Base-by-base conservation (phyloP, 2,329 filamentous ascomycete species). In the Penicillium oxalicum region DNA sequence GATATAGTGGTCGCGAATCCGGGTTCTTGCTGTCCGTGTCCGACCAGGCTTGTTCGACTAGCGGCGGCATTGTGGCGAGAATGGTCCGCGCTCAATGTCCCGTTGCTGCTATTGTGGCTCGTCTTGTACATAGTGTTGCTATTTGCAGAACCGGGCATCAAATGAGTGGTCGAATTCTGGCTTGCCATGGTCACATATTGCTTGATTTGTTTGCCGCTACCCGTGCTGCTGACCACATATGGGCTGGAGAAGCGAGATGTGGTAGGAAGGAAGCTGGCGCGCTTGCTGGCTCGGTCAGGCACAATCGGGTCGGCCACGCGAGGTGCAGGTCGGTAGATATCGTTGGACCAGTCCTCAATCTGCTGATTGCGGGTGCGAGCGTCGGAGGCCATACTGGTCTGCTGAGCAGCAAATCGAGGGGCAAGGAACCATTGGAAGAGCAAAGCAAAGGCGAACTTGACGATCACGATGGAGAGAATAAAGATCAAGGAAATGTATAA, bases 331-430 rank as follows among this genome's bases (percentile, higher is more conserved):
- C 90, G 87, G 70, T 98, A 97, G 61, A 98, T 98, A 64, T 98
- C 93, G 56, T 97, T 88, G 11, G 86, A 86, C 93, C 93, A 98
- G 61, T 96, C 91, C 69, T 98, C 93, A 56, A 98, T 98, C 72
- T 97, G 90, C 59, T 86, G 83, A 59, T 91, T 86, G 50, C 93
- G 84, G 71, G 91, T 86, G 67, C 91, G 90, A 56, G 84, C 82
- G 66, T 93, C 82, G 4, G 84, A 83, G 12, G 82, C 83, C 68
- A 95, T 85, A 2, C 88, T 91, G 0, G 91, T 95, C 70, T 88
- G 95, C 41, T 79, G 74, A 0, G 91, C 88, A 3, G 86, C 91
- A 64, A 91, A 97, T 55, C 84, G 85, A 58, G 86, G 84, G 66
- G 87, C 87, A 57, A 97, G 77, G 71, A 98, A 95, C 94, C 94